These are phyloP conservation scores for Starmerella floricola DNA, from an alignment of 805 yeast species.

Conservation along the genomic window DNA sequence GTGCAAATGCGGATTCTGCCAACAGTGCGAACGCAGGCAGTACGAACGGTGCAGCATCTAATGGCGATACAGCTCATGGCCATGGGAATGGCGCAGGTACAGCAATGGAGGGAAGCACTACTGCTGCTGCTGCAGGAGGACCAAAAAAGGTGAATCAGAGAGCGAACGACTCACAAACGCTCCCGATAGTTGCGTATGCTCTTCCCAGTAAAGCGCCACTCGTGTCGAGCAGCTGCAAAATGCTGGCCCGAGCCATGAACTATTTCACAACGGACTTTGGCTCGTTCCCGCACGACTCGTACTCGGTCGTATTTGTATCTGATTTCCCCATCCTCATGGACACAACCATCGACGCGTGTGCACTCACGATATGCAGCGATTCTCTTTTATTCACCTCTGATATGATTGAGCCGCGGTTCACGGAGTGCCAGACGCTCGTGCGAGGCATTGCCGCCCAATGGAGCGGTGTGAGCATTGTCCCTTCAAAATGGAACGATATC, in stretches of 20 bases:
- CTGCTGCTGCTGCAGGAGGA: too few relatives aligned
- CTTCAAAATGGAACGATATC: slow-evolving; percentile 60
- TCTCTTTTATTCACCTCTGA: slow-evolving; percentile 57
- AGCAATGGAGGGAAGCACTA: too few relatives aligned
- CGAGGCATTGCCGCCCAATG: slow-evolving; percentile 75
- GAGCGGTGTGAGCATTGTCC: slow-evolving; percentile 85
- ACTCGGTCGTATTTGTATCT: slow-evolving; percentile 56
- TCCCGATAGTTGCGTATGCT: slow-evolving; percentile 20
- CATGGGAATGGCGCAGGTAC: too few relatives aligned
- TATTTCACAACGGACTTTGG: slow-evolving; percentile 80
- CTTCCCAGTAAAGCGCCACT: slow-evolving; percentile 32
- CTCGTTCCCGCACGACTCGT: slow-evolving; percentile 80
- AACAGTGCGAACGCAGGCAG: too few relatives aligned
- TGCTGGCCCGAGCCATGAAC: slow-evolving; percentile 67
- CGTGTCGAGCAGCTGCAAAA: slow-evolving; percentile 55
- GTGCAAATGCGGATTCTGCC: too few relatives aligned
- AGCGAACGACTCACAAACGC: slow-evolving; percentile 21
- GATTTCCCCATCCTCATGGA: slow-evolving; percentile 31
- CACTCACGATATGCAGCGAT: slow-evolving; percentile 51
- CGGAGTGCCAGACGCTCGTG: slow-evolving; percentile 54
- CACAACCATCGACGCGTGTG: slow-evolving; percentile 55
- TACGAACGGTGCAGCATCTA: too few relatives aligned
- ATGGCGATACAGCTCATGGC: too few relatives aligned
- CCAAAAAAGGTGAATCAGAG: too few relatives aligned
- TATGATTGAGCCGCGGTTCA: slow-evolving; percentile 64